phyloP scores from a whole-genome alignment of 192 early-diverging fungal species.

The Hyaloraphidium curvatum region DNA sequence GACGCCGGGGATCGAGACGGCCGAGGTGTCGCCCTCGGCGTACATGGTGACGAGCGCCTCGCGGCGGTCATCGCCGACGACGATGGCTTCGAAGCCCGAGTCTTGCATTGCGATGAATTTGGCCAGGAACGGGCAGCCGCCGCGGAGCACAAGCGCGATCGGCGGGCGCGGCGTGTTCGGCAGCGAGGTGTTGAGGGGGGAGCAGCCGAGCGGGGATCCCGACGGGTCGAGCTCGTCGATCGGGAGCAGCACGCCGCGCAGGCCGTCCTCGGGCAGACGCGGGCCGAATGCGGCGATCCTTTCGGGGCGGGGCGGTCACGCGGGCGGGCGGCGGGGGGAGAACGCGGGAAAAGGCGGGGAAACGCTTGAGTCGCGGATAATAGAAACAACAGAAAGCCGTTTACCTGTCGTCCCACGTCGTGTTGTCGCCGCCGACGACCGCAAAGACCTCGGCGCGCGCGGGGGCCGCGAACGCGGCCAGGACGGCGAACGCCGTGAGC shows the following conservation, averaged over 20 bases:
- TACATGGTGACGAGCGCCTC: constrained; percentile 69
- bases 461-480: no score
- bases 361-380: no score
- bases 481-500: no score
- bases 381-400: no score
- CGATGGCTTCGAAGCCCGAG: constrained; percentile 61
- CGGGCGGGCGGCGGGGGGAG: no score
- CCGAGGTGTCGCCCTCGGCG: constrained; percentile 56
- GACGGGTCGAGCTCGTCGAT: constrained; percentile 26
- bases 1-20: constrained; percentile 69
- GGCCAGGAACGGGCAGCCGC: constrained; percentile 69
- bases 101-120: constrained; percentile 83
- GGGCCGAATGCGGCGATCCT: constrained; percentile 87
- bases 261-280: constrained; percentile 44
- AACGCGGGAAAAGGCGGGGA: no score
- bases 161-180: neutral
- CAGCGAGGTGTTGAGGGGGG: constrained; percentile 8
- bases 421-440: no score
- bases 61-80: constrained; percentile 59
- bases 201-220: constrained; percentile 37
- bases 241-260: constrained; percentile 44
- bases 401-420: no score
- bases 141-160: constrained; percentile 72
- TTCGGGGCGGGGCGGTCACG: no score
- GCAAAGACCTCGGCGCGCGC: no score